Evolutionary conservation across 768 basidiomycete species (phyloP).

Genomic region (Candolleomyces aberdarensis): DNA sequence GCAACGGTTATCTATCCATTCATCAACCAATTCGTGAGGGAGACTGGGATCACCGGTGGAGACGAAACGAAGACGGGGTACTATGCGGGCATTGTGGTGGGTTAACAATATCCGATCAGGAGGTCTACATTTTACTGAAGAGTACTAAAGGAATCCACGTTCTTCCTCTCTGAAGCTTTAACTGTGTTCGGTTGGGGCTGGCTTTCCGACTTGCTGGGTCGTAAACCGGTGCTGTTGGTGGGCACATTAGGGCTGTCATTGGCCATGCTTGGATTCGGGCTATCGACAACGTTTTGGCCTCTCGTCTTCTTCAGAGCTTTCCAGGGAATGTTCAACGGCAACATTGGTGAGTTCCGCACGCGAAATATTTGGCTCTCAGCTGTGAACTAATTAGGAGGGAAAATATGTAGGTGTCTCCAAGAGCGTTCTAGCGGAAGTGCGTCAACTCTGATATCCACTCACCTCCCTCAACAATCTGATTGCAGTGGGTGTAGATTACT

Average conservation of each 20-base stretch:
- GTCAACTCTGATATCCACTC: neutral
- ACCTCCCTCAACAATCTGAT: neutral
- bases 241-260: slow-evolving; percentile 39
- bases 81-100: neutral
- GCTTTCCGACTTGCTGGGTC: slow-evolving; percentile 41
- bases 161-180: slow-evolving; percentile 40
- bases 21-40: slow-evolving; percentile 33
- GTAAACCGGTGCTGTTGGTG: slow-evolving; percentile 39
- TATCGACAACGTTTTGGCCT: slow-evolving; percentile 36
- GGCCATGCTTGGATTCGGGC: slow-evolving; percentile 39
- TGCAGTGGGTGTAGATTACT: slow-evolving; percentile 23
- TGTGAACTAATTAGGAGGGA: neutral
- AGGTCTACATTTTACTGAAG: neutral
- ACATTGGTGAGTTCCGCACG: neutral
- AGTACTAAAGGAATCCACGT: neutral
- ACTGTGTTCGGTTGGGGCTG: slow-evolving; percentile 45
- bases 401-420: slow-evolving; percentile 30
- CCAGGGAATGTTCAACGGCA: slow-evolving; percentile 9
- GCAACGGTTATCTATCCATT: slow-evolving; percentile 39
- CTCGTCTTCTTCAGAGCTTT: slow-evolving; percentile 18
- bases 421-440: slow-evolving; percentile 47
- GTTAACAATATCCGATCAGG: neutral
- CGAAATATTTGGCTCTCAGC: no score
- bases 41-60: slow-evolving; percentile 12
- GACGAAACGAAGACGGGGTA: neutral